phyloP scores from a whole-genome alignment of 441 rosid genomes.

The Arabidopsis lyrata region DNA sequence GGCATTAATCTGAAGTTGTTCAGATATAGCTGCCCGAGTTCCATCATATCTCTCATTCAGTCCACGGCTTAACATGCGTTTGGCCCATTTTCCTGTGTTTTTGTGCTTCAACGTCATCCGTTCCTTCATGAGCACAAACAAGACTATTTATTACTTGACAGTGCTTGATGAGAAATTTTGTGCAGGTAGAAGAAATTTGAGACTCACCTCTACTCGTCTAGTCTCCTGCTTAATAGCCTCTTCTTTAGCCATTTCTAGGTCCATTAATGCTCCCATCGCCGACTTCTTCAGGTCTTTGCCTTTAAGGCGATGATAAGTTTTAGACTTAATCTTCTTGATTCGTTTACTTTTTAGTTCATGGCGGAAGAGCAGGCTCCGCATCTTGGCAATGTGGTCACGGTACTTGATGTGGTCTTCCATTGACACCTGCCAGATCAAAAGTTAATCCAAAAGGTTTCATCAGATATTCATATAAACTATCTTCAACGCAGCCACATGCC shows the following conservation, averaged over 20 bases:
- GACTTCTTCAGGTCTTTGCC: constrained; percentile 71
- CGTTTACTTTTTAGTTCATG: constrained; percentile 87
- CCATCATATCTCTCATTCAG: constrained; percentile 77
- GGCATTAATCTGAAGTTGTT: constrained; percentile 81
- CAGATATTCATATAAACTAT: constrained; percentile 2
- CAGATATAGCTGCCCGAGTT: constrained; percentile 78
- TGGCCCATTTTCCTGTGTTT: constrained; percentile 87
- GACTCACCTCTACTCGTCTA: constrained; percentile 80
- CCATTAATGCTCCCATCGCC: constrained; percentile 60
- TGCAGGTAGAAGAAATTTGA: constrained; percentile 17
- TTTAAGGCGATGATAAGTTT: constrained; percentile 76
- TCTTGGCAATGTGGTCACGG: constrained; percentile 73
- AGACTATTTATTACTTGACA: constrained; percentile 1
- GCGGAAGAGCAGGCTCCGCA: constrained; percentile 88
- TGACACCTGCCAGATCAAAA: constrained; percentile 63
- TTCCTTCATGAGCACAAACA: constrained; percentile 64
- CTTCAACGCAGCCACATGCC: background rate
- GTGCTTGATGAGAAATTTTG: background rate
- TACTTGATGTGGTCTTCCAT: constrained; percentile 70
- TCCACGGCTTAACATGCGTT: constrained; percentile 74
- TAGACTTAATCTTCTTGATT: constrained; percentile 94
- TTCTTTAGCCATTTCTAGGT: constrained; percentile 88
- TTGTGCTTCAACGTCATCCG: constrained; percentile 83
- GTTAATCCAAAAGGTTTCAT: constrained; percentile 15
- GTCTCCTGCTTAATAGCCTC: constrained; percentile 77